Base-by-base conservation (phyloP, 805 yeast species). In the Metschnikowia peoriensis region DNA sequence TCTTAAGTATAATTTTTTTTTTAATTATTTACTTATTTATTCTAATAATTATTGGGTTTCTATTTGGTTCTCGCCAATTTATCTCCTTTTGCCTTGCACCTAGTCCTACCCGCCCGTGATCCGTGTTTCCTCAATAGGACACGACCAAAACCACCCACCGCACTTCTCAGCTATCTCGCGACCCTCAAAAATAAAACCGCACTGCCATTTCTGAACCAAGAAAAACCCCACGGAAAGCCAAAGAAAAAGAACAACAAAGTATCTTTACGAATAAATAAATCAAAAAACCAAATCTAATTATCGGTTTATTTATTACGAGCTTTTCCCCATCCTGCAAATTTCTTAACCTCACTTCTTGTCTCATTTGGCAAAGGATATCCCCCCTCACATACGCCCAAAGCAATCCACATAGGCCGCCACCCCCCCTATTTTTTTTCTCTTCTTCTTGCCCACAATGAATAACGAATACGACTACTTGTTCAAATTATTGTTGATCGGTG, bases 401-500 rank as follows among this genome's bases (percentile, higher is more conserved):
- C 35, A 32, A 32, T 12, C 35, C 35, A 12, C 35, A 32, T 12
- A 32, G 17, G 16, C 42, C 28, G 22, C 28, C 37, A 37, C 46
- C 17, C 38, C 28, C 38, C n/a, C n/a, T n/a, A n/a, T n/a, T 22
- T 8, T 14, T 41, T 28, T n/a, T 32, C 38, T n/a, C n/a, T 29
- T 7, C n/a, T 10, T 15, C 5, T 22, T 22, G 7, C 27, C 28
- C 39, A 37, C 40, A 44, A 88, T 88, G 94, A 88, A 88, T 74
- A 86, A 86, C 79, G 96, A 96, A 76, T 94, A 94, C 97, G 99
- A 94, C 75, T 94, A 91, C 71, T 81, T 94, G 67, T 94, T 94
- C 78, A 94, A 94, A 75, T 83, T 94, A 62, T 80, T 94, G 69
- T 83, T 94, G 75, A 94, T 94, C 65, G 99, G 99, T 56, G 97